Base-by-base conservation (phyloP, 352 stramenopile genomes). In the Globisporangium perplexum region DNA sequence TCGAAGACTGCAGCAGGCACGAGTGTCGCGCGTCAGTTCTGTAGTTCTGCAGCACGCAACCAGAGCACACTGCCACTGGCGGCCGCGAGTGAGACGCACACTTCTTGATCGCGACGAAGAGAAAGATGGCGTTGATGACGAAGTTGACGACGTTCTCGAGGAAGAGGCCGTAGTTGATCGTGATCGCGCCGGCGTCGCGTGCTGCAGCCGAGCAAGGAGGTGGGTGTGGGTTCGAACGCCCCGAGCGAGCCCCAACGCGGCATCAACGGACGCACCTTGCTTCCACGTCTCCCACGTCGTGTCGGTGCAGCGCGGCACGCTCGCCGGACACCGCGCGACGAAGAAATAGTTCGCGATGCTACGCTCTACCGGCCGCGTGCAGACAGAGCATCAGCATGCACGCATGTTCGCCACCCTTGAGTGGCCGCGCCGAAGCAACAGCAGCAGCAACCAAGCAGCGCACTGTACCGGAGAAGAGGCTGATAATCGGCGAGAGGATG, bases 91-190 rank as follows among this genome's bases (percentile, higher is more conserved):
- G 15, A 43, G 8, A 47, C 62, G 23, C 47, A 83, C 72, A 68
- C 71, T 88, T 84, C 56, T 88, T 88, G 49, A 88, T 74, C 18
- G 77, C 73, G 44, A 85, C 57, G 63, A 85, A 88, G 28, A 88
- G 63, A 51, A 88, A 88, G 22, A 88, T 62, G 8, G 77, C 74
- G 42, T 86, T 84, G 58, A 83, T 82, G 56, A 86, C 49, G 48
- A 88, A 88, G 55, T 88, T 88, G 58, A 88, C 61, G 44, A 86
- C 59, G 63, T 88, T 88, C 53, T 88, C 74, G 1, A 72, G 28
- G 47, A 88, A 88, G 22, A 80, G 55, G 0, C 77, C 77, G 60
- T 85, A 86, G 60, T 88, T 88, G 63, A 88, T 64, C 41, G 77
- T 88, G 22, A 86, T 63, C 0, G 77, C 77, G 7, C 77, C 77